Percentiles rank a stretch among this genome's conserved stretches.
phyloP scores from a whole-genome alignment of 768 basidiomycete species.

The Thelephora aurantiotincta region DNA sequence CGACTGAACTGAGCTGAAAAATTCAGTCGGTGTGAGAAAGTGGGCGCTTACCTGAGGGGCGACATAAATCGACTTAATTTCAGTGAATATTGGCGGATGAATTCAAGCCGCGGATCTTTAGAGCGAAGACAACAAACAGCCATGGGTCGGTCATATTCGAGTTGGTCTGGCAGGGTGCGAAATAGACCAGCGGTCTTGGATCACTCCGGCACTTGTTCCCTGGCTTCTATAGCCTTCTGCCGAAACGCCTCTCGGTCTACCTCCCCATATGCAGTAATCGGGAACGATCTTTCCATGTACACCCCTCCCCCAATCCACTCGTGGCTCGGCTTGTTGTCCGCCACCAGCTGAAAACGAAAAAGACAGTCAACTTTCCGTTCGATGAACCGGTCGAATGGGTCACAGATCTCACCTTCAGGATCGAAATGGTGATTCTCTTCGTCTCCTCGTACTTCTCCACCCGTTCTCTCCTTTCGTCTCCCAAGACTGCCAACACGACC shows the following conservation, averaged over 20 bases:
- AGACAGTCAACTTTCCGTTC: background rate
- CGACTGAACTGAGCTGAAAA: no score
- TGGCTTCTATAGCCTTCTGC: background rate
- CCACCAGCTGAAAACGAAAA: slow-evolving; percentile 16
- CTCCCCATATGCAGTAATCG: background rate
- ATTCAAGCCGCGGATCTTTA: no score
- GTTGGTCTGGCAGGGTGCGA: no score
- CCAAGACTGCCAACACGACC: slow-evolving; percentile 50
- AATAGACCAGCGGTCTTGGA: no score
- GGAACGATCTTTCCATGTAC: slow-evolving; percentile 12
- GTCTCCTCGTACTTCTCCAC: slow-evolving; percentile 9
- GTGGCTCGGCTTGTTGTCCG: slow-evolving; percentile 19
- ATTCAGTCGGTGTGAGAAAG: no score
- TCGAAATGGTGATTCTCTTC: slow-evolving; percentile 26
- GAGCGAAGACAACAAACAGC: no score
- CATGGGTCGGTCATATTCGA: no score
- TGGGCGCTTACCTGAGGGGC: no score
- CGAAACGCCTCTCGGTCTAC: background rate
- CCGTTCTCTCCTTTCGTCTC: slow-evolving; percentile 16
- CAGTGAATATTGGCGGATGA: no score
- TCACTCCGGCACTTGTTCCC: background rate
- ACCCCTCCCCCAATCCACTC: slow-evolving; percentile 25
- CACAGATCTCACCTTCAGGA: slow-evolving; percentile 27
- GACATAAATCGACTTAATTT: no score
- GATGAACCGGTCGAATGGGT: background rate